These are phyloP conservation scores for Saccharomyces eubayanus DNA, from an alignment of 805 yeast genomes.

Conservation along the genomic window DNA sequence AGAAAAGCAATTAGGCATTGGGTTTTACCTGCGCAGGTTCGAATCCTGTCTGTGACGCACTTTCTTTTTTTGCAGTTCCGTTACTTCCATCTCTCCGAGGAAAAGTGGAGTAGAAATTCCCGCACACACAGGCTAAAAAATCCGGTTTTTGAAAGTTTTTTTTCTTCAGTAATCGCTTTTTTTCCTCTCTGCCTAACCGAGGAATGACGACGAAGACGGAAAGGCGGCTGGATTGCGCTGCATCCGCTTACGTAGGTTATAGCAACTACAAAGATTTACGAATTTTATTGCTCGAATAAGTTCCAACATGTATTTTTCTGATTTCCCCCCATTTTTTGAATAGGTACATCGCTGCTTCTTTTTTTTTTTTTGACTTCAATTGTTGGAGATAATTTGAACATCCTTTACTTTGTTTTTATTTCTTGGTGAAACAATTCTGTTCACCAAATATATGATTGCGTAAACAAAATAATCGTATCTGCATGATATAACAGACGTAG, in stretches of 20 bases:
- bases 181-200: background rate
- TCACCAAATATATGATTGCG: background rate
- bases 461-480: background rate
- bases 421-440: background rate
- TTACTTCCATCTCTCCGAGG: background rate
- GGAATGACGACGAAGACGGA: background rate
- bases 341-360: background rate
- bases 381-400: background rate
- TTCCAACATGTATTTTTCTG: background rate
- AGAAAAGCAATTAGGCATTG: constrained; percentile 62
- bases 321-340: background rate
- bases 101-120: background rate
- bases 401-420: background rate
- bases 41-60: constrained; percentile 98
- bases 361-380: background rate
- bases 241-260: background rate
- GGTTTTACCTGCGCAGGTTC: constrained; percentile 97
- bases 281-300: background rate
- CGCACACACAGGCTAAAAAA: background rate
- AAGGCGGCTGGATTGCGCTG: background rate
- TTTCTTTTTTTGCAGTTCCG: constrained; percentile 33
- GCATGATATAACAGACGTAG: background rate
- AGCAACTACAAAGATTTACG: background rate
- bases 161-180: background rate
- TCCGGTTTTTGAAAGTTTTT: background rate